Evolutionary conservation across 139 green algal genomes (phyloP), one percentile per base, ranked within the genome.

Genomic region (Micractinium sp.): DNA sequence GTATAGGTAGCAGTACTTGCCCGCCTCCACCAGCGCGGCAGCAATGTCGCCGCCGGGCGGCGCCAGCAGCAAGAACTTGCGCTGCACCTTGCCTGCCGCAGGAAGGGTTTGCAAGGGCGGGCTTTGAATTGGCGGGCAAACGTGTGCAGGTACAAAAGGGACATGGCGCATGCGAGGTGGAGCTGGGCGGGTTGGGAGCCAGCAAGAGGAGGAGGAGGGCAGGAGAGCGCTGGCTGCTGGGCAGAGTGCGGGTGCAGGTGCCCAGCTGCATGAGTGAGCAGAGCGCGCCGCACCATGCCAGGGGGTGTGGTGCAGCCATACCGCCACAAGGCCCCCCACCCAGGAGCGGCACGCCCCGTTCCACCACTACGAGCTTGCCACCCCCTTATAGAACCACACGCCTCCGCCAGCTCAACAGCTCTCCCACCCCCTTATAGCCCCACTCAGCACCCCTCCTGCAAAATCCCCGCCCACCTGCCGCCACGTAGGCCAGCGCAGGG

Each of bases 401-500:
- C 47, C 47, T 5, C 47, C 47, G 7, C 47, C 5, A 56, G 47
- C 47, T 9, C 47, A 5, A 56, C 47, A n/a, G n/a, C n/a, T n/a
- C n/a, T n/a, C 47, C 47, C 47, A 56, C 5, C 47, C 47, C 47
- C 47, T 56, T n/a, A n/a, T n/a, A n/a, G n/a, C n/a, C n/a, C n/a
- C n/a, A n/a, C n/a, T n/a, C n/a, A n/a, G n/a, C n/a, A n/a, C 47
- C 9, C 47, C 47, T 9, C 47, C 47, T 16, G 47, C 47, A 56
- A 56, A 56, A 56, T 56, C 47, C n/a, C 47, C 63, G 18, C 81
- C 2, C 83, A 92, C 90, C 90, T 89, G 94, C 93, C 23, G 91
- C 92, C 22, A 97, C 92, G 81, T 96, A 97, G 0, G 94, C 92
- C 69, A 97, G 89, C 0, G 95, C 95, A 41, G 95, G 95, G 16